Percentiles rank a stretch among this genome's conserved stretches.
phyloP scores from a whole-genome alignment of 441 rosid genomes.

The Syzygium syzygioides region DNA sequence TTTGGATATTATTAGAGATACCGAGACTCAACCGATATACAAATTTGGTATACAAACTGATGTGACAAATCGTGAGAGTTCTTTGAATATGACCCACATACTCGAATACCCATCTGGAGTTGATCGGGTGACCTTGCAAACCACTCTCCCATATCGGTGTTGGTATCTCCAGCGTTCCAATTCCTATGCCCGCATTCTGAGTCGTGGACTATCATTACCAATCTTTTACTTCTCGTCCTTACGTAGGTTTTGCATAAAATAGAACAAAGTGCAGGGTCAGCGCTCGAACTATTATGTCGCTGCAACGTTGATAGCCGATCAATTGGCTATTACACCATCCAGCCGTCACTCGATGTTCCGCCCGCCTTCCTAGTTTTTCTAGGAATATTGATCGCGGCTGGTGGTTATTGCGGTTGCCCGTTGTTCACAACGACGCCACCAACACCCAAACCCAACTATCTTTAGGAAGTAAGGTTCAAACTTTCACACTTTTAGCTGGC shows the following conservation, averaged over 20 bases:
- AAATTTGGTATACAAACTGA: background rate
- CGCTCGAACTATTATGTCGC: background rate
- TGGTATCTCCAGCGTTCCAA: background rate
- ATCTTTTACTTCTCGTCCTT: background rate
- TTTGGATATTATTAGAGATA: background rate
- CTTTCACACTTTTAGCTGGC: too few species aligned
- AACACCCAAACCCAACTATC: background rate
- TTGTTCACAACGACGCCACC: background rate
- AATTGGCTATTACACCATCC: background rate
- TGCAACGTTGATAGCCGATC: background rate
- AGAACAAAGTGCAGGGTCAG: background rate
- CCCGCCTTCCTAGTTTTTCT: background rate
- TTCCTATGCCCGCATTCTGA: background rate
- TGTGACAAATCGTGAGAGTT: too few species aligned
- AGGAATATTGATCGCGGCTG: background rate
- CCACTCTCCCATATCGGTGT: background rate
- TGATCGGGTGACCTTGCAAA: background rate
- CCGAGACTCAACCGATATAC: background rate
- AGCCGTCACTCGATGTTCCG: background rate
- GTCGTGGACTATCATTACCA: background rate
- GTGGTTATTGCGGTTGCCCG: background rate
- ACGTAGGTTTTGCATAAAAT: background rate
- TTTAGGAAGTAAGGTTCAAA: background rate
- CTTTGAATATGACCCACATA: too few species aligned
- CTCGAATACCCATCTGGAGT: background rate